A percentile compares a stretch with the other conserved stretches of the same genome.
Evolutionary conservation across 208 protist species (phyloP).

Genomic region (Crithidia brevicula): DNA sequence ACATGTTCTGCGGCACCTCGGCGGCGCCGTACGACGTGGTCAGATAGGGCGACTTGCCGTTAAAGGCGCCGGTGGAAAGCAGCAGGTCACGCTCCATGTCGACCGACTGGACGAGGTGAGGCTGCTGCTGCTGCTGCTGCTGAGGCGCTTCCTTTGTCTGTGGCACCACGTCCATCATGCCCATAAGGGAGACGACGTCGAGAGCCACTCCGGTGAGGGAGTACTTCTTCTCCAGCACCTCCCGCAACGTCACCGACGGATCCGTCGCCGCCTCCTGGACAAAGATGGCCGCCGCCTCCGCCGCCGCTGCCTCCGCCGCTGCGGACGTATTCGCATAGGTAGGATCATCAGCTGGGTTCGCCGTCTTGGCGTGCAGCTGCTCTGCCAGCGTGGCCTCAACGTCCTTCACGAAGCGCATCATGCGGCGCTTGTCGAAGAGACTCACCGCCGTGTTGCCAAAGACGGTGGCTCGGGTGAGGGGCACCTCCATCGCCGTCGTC

Average conservation of each 20-base stretch:
- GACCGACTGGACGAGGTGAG: conserved; percentile 41
- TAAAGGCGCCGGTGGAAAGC: conserved; percentile 79
- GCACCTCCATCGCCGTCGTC: conserved; percentile 52
- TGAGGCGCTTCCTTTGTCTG: background rate
- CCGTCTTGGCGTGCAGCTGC: conserved; percentile 71
- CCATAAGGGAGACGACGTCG: conserved; percentile 73
- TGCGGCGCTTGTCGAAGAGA: conserved; percentile 89
- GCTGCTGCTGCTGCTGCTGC: background rate
- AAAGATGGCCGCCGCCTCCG: conserved; percentile 28
- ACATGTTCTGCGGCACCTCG: conserved; percentile 90
- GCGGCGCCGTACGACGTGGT: conserved; percentile 73
- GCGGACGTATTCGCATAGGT: conserved; percentile 29
- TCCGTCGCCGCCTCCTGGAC: conserved; percentile 12
- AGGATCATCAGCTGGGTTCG: conserved; percentile 51
- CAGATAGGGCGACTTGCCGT: conserved; percentile 77
- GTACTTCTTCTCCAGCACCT: conserved; percentile 60
- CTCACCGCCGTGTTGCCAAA: conserved; percentile 64
- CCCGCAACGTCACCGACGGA: conserved; percentile 40
- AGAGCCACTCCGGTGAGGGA: conserved; percentile 37
- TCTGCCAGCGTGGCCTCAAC: conserved; percentile 74
- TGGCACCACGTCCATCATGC: conserved; percentile 46
- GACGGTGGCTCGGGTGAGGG: conserved; percentile 81
- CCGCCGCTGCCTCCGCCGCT: conserved; percentile 24
- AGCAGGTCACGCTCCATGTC: conserved; percentile 67
- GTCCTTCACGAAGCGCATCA: conserved; percentile 93